Conservation (phyloP, 164 flowering plant species). For the Umbellularia californica region DNA sequence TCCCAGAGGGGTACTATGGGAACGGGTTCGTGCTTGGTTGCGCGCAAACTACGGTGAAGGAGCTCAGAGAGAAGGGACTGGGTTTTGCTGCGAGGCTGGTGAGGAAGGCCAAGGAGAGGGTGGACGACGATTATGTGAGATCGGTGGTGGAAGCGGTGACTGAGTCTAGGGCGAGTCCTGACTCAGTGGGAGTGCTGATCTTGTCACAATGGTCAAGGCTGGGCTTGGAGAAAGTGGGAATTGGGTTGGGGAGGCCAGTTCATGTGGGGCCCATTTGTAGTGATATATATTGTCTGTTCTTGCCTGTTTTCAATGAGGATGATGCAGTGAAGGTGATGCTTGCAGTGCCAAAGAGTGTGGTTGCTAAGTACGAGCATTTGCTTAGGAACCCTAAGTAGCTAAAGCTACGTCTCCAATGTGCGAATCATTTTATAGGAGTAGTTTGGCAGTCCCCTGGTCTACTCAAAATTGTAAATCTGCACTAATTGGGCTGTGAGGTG, state of each 20-base stretch:
- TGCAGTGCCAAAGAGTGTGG: constrained; percentile 51
- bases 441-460: neutral
- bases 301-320: constrained; percentile 40
- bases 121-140: constrained; percentile 44
- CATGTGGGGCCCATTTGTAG: constrained; percentile 49
- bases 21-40: constrained; percentile 66
- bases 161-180: constrained; percentile 40
- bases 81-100: constrained; percentile 38
- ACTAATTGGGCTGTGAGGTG: too few relatives aligned
- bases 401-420: neutral
- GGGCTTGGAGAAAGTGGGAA: constrained; percentile 67
- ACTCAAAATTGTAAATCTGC: too few relatives aligned
- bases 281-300: constrained; percentile 54
- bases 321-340: constrained; percentile 62
- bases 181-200: constrained; percentile 59
- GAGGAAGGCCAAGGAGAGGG: constrained; percentile 47
- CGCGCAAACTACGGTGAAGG: constrained; percentile 40
- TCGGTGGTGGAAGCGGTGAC: constrained; percentile 41
- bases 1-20: constrained; percentile 73
- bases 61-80: constrained; percentile 40
- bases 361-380: constrained; percentile 34
- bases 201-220: constrained; percentile 74
- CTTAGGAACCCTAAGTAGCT: constrained; percentile 18
- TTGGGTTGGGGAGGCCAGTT: constrained; percentile 63
- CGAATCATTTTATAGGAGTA: neutral